Evolutionary conservation across 2,329 filamentous ascomycete genomes (phyloP).

Genomic region (Sarocladiaceae sp.): DNA sequence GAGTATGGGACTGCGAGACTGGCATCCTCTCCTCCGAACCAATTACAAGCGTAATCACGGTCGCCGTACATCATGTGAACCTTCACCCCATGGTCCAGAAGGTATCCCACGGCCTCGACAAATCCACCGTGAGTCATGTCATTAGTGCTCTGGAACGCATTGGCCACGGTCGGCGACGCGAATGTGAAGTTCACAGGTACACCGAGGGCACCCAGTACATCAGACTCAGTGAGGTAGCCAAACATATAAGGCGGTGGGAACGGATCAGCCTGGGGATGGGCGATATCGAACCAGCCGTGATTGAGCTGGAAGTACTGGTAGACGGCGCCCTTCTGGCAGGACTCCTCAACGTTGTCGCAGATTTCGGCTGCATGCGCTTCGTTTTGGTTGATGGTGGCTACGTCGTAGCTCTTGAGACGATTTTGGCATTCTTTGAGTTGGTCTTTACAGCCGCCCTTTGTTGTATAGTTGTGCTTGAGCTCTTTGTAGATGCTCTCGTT

Average conservation of each 20-base stretch:
- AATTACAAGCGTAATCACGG: constrained; percentile 54
- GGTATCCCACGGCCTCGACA: constrained; percentile 49
- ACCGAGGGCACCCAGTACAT: constrained; percentile 55
- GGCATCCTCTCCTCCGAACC: constrained; percentile 56
- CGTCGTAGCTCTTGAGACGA: constrained; percentile 45
- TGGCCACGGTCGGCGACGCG: constrained; percentile 34
- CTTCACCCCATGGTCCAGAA: constrained; percentile 59
- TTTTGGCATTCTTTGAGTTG: constrained; percentile 47
- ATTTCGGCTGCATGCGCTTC: constrained; percentile 24
- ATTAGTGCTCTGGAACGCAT: constrained; percentile 57
- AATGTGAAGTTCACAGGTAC: constrained; percentile 56
- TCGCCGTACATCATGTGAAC: constrained; percentile 65
- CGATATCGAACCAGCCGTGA: constrained; percentile 57
- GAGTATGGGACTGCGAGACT: constrained; percentile 58
- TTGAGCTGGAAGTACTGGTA: constrained; percentile 49
- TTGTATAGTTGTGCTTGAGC: constrained; percentile 24
- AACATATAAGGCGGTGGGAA: constrained; percentile 60
- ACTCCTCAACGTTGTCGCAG: constrained; percentile 44
- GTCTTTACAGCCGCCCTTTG: constrained; percentile 46
- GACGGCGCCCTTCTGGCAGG: constrained; percentile 49
- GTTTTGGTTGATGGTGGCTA: constrained; percentile 35
- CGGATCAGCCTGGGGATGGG: constrained; percentile 50
- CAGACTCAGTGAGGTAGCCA: constrained; percentile 57
- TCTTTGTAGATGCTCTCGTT: constrained; percentile 34
- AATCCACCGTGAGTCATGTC: constrained; percentile 50